Percentiles rank a stretch among this genome's conserved stretches.
Evolutionary conservation across 805 yeast genomes (phyloP).

Genomic region (Hanseniaspora taiwanica): DNA sequence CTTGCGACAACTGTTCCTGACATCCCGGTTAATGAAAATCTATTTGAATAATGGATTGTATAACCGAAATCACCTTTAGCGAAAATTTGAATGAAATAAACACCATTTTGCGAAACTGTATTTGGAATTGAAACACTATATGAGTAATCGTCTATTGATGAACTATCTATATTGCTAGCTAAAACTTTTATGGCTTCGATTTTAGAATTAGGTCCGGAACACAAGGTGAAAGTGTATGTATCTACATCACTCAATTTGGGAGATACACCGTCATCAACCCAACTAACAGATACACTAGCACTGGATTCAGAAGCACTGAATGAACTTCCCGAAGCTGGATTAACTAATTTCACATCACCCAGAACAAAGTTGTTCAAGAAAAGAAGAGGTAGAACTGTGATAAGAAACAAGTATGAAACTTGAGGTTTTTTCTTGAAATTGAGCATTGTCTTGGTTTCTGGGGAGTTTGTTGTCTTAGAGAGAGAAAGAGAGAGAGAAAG

Average conservation of each 20-base stretch:
- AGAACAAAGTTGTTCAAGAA: not conserved
- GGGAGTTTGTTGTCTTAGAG: no score
- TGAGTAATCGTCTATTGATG: slow-evolving; percentile 31
- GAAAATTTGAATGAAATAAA: slow-evolving; percentile 48
- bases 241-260: slow-evolving; percentile 34
- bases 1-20: slow-evolving; percentile 40
- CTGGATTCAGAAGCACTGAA: slow-evolving; percentile 12
- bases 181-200: slow-evolving; percentile 30
- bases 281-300: slow-evolving; percentile 22
- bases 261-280: slow-evolving; percentile 40
- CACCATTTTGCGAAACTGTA: slow-evolving; percentile 31
- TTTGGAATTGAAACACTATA: slow-evolving; percentile 25
- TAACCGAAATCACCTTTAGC: slow-evolving; percentile 31
- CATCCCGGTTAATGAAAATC: slow-evolving; percentile 62
- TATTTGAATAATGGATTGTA: slow-evolving; percentile 51
- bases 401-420: no score
- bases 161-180: slow-evolving; percentile 13
- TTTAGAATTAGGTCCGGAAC: slow-evolving; percentile 50
- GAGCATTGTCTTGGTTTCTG: no score
- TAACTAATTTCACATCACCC: slow-evolving; percentile 5
- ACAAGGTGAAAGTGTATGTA: slow-evolving; percentile 40
- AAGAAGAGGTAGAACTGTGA: no score
- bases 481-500: no score
- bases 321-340: slow-evolving; percentile 6
- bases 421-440: no score